A percentile compares a stretch with the other conserved stretches of the same genome.
Conservation (phyloP, 108 stramenopile genomes). For the Schizochytrium sp. region DNA sequence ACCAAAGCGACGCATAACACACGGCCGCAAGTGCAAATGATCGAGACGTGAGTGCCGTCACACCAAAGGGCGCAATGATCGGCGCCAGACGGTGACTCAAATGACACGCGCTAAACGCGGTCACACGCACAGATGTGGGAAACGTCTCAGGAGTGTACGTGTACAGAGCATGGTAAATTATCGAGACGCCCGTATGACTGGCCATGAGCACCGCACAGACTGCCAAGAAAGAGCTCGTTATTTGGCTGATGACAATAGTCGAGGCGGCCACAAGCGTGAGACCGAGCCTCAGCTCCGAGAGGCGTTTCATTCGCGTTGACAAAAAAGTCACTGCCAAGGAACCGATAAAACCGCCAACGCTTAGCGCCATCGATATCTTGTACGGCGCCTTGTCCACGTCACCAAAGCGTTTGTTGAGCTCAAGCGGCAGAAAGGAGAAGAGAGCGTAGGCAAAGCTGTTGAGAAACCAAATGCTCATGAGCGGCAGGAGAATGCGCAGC, state of each 20-base stretch:
- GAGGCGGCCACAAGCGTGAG: background rate
- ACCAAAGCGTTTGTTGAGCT: background rate
- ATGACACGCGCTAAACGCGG: background rate
- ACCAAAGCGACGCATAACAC: background rate
- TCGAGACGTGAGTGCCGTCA: background rate
- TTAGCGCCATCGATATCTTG: background rate
- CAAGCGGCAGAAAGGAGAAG: background rate
- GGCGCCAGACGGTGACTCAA: background rate
- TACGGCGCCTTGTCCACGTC: background rate
- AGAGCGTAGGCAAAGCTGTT: background rate
- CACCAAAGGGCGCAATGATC: background rate
- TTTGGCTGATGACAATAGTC: background rate
- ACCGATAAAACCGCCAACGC: background rate
- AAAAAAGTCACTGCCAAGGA: background rate
- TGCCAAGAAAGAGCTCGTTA: background rate
- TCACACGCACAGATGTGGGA: background rate
- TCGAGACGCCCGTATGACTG: background rate
- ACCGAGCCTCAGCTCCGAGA: background rate
- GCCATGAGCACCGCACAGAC: background rate
- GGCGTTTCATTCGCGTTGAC: background rate
- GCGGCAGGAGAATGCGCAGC: background rate
- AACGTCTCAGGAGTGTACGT: constrained; percentile 10
- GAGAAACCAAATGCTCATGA: constrained; percentile 8
- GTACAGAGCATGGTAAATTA: background rate
- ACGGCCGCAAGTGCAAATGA: background rate